Evolutionary conservation across 2,329 filamentous ascomycete species (phyloP).

Genomic region (Colletotrichum horii): DNA sequence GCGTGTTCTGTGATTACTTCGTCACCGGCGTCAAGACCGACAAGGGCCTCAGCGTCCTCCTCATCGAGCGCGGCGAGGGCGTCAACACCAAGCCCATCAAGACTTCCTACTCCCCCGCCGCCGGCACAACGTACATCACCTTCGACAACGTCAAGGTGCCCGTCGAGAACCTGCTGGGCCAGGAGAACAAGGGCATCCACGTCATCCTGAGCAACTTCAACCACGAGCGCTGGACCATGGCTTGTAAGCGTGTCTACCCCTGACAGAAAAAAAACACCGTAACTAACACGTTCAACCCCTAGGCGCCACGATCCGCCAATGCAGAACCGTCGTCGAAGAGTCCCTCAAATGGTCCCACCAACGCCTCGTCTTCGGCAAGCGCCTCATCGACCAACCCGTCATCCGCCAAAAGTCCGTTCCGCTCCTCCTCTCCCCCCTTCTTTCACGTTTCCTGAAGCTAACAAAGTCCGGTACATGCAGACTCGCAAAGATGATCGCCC

Average conservation of each 20-base stretch:
- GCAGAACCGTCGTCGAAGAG: slow-evolving; percentile 77
- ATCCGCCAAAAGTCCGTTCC: slow-evolving; percentile 75
- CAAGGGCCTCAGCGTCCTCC: slow-evolving; percentile 78
- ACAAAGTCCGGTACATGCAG: slow-evolving; percentile 36
- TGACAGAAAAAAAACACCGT: background rate
- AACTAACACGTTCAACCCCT: slow-evolving; percentile 24
- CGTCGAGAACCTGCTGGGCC: slow-evolving; percentile 75
- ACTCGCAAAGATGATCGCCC: slow-evolving; percentile 85
- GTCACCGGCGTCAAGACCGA: slow-evolving; percentile 80
- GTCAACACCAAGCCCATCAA: slow-evolving; percentile 81
- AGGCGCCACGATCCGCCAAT: slow-evolving; percentile 66
- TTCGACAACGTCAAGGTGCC: slow-evolving; percentile 90
- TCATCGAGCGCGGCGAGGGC: slow-evolving; percentile 76
- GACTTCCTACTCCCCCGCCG: slow-evolving; percentile 80
- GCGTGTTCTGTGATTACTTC: slow-evolving; percentile 82
- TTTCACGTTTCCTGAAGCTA: background rate
- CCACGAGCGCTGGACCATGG: slow-evolving; percentile 83
- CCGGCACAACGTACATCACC: slow-evolving; percentile 80
- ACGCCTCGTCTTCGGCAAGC: slow-evolving; percentile 82
- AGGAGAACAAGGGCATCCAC: slow-evolving; percentile 85
- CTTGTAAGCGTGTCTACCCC: slow-evolving; percentile 45
- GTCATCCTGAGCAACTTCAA: slow-evolving; percentile 90
- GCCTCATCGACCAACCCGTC: slow-evolving; percentile 81
- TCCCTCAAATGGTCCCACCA: slow-evolving; percentile 90
- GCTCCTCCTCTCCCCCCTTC: background rate